Base-by-base conservation (phyloP, 73 alveolate genomes). In the Symbiodinium pilosum region DNA sequence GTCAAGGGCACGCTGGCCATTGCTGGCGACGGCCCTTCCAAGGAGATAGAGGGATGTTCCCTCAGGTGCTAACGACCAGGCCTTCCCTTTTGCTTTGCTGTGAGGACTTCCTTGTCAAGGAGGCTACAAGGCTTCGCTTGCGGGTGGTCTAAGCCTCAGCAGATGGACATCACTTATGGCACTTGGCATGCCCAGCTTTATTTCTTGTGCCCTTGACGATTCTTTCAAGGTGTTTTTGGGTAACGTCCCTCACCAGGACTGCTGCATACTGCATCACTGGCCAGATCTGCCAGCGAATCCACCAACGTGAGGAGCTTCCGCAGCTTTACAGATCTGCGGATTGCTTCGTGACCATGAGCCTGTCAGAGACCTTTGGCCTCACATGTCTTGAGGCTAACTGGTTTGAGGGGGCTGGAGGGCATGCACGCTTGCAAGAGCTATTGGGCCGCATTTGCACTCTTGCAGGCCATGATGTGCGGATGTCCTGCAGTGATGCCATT, bases 401-500 rank as follows among this genome's bases (percentile, higher is more conserved):
- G 86, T 5, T 14, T 12, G 44, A 18, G 44, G 7, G 51, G 86
- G 30, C 28, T 43, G 24, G 32, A 12, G 30, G 30, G 30, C 4
- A 34, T 28, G 39, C 47, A n/a, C 52, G 20, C 32, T 40, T 18
- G 24, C 38, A 20, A 38, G 44, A 38, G 32, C 30, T 26, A 7
- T 40, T 26, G 18, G n/a, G 42, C 77, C 34, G 30, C n/a, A 26
- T 28, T 34, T 59, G 30, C 38, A 8, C 86, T 11, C 8, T 16
- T 83, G 43, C 85, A 93, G 98, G 98, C 98, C 39, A 73, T 77
- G 92, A 93, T 93, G 98, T 93, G 98, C 32, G 98, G 98, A 52
- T 93, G 98, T 43, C 98, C 98, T 1, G 98, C 98, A 12, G 98
- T 93, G 98, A 93, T 93, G 98, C 98, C 98, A 11, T 93, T 26